Evolutionary conservation across 768 basidiomycete species (phyloP), one percentile per base, ranked within the genome.

Genomic region (Tulasnella sp.): DNA sequence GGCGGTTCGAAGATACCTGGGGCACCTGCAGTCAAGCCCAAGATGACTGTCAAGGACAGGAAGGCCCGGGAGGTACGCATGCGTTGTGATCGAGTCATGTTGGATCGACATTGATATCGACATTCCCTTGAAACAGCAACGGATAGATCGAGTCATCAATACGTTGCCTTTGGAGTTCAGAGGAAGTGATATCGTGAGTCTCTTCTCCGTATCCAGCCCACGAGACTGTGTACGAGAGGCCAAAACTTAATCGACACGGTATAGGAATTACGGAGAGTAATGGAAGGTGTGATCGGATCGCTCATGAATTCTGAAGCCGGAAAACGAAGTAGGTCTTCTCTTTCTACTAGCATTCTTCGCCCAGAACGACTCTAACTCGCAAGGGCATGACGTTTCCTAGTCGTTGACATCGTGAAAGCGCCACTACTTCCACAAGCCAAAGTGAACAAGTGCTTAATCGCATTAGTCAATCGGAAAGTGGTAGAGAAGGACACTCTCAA

Each of bases 381-480:
- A 17, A 38, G 9, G 32, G 7, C n/a, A 52, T 50, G 11, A 4
- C 56, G 27, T 29, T 27, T 19, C 48, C 3, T 66, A 95, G 92
- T 94, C 23, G 72, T 78, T 29, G 87, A 90, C 58, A 76, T 94
- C 56, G 79, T 93, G 65, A 77, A 76, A 43, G 83, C 83, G 1
- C 88, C 90, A 0, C 88, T 91, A 63, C 78, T 95, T 38, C 88
- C 84, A 54, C 92, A 95, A 73, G 86, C 91, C 7, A 79, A 88
- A 44, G 93, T 91, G 43, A 95, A 96, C 71, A 94, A 91, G 69
- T 95, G 91, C 65, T 76, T 97, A 38, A 91, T 97, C 54, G 89
- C 91, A 1, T 75, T 97, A 5, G 91, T 94, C 3, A 86, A 85
- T 67, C 78, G 88, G 51, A 95, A 94, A 68, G 78, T 88, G 19